Evolutionary conservation across 2,329 filamentous ascomycete genomes (phyloP).

Genomic region (Penicillium sp.): DNA sequence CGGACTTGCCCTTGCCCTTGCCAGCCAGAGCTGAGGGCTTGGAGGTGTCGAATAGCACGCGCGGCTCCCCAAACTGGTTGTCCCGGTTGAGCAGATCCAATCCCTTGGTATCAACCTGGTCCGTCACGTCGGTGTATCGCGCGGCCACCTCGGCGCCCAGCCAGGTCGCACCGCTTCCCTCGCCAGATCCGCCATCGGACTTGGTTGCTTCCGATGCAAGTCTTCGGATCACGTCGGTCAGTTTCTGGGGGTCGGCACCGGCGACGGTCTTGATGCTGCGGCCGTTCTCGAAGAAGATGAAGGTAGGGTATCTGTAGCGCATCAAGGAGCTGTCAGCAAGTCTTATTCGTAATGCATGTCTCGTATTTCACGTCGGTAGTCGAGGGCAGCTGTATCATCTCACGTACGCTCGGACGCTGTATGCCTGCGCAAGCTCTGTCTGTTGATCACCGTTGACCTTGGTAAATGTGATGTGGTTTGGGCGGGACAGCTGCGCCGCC

Average conservation of each 20-base stretch:
- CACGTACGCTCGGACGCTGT: conserved; percentile 70
- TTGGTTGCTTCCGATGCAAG: conserved; percentile 68
- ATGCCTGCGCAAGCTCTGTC: conserved; percentile 73
- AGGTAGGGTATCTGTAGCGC: conserved; percentile 68
- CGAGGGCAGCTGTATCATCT: not conserved
- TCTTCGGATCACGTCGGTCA: conserved; percentile 74
- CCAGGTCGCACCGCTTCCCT: conserved; percentile 65
- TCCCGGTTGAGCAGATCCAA: conserved; percentile 89
- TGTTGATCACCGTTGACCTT: conserved; percentile 86
- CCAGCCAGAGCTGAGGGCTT: conserved; percentile 68
- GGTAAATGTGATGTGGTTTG: conserved; percentile 77
- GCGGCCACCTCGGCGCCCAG: conserved; percentile 75
- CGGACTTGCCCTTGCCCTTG: conserved; percentile 51
- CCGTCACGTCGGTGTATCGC: conserved; percentile 82
- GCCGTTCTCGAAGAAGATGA: conserved; percentile 82
- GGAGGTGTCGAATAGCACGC: conserved; percentile 72
- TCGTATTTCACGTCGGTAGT: not conserved
- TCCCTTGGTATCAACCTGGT: conserved; percentile 77
- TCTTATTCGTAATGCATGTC: conserved; percentile 10
- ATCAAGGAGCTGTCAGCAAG: conserved; percentile 52
- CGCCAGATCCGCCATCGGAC: conserved; percentile 51
- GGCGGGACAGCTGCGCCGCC: conserved; percentile 71
- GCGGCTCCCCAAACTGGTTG: conserved; percentile 73
- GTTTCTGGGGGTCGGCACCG: conserved; percentile 74
- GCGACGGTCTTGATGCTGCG: conserved; percentile 70